Evolutionary conservation across 306 rosid genomes (phyloP).

Genomic region (Cyclanthera cordifolia): DNA sequence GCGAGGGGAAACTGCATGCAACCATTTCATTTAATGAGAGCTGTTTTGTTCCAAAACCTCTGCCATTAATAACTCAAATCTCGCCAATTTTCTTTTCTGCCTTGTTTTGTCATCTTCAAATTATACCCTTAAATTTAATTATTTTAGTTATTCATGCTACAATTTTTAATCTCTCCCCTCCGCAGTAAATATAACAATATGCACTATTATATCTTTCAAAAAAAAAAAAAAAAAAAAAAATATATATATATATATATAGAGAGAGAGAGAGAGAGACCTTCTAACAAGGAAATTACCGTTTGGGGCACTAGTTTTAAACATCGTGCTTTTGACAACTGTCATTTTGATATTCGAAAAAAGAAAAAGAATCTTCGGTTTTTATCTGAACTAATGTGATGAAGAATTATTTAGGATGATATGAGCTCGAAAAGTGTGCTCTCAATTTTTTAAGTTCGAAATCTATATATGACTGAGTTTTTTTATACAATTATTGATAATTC

Average conservation of each 20-base stretch:
- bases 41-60: neutral
- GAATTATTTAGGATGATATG: neutral
- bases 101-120: neutral
- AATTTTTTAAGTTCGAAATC: too few species aligned
- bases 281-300: neutral
- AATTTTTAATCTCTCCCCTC: too few species aligned
- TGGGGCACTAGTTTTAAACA: neutral
- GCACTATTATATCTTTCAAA: too few species aligned
- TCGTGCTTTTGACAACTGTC: neutral
- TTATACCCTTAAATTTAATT: neutral
- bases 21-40: neutral
- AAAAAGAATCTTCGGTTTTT: neutral
- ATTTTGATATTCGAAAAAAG: neutral
- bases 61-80: neutral
- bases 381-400: neutral
- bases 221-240: too few species aligned
- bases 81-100: neutral
- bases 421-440: too few species aligned
- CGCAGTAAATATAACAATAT: too few species aligned
- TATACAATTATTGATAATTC: too few species aligned
- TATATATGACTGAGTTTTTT: too few species aligned
- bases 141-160: too few species aligned
- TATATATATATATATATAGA: too few species aligned
- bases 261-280: too few species aligned
- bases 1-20: slow-evolving; percentile 32